phyloP scores from a whole-genome alignment of 768 basidiomycete genomes.

The Plicaturopsis crispa region DNA sequence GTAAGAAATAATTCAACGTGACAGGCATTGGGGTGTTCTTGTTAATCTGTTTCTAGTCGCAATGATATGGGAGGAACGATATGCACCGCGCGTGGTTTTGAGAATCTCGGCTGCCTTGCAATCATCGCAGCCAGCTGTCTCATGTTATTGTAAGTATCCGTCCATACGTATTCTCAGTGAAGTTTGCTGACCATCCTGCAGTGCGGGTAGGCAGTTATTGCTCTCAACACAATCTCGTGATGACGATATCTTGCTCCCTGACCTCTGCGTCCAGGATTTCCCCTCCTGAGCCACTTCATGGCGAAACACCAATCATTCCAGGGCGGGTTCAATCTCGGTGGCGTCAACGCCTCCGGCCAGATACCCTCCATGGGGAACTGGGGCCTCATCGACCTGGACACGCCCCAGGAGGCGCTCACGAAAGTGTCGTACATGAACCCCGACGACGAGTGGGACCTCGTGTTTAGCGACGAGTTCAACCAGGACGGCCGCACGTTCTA shows the following conservation, averaged over 20 bases:
- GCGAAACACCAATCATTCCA: slow-evolving; percentile 29
- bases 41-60: not conserved
- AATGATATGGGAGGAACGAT: slow-evolving; percentile 38
- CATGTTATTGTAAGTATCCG: slow-evolving; percentile 46
- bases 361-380: slow-evolving; percentile 32
- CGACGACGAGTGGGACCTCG: slow-evolving; percentile 28
- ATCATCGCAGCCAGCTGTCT: slow-evolving; percentile 41
- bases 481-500: slow-evolving; percentile 57
- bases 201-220: slow-evolving; percentile 29
- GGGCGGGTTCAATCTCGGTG: slow-evolving; percentile 67
- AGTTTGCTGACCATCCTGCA: slow-evolving; percentile 11
- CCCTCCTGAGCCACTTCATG: slow-evolving; percentile 39
- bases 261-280: slow-evolving; percentile 42
- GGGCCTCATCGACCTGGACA: slow-evolving; percentile 47
- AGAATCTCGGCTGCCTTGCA: slow-evolving; percentile 61
- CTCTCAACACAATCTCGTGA: too few species aligned
- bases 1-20: slow-evolving; percentile 18
- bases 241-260: too few species aligned
- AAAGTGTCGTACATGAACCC: slow-evolving; percentile 25
- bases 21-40: not conserved
- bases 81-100: slow-evolving; percentile 53
- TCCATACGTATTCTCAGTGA: not conserved
- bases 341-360: slow-evolving; percentile 38
- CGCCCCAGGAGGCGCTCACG: slow-evolving; percentile 37
- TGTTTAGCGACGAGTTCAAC: slow-evolving; percentile 78